Percentiles rank a stretch among this genome's conserved stretches.
Evolutionary conservation across 345 rosid species (phyloP).

Genomic region (Conringia planisiliqua): DNA sequence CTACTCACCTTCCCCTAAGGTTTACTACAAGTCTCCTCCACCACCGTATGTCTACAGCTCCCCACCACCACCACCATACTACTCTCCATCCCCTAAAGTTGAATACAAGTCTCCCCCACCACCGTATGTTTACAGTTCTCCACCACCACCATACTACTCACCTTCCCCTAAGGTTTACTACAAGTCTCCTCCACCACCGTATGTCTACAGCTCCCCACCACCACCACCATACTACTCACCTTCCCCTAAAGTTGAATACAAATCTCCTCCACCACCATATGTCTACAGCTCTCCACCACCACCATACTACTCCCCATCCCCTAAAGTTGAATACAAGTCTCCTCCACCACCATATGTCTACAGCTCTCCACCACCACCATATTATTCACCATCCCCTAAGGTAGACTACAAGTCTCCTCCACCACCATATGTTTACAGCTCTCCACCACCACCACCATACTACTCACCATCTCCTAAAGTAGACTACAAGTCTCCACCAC

Average conservation of each 20-base stretch:
- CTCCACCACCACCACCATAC: not conserved
- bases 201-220: conserved; percentile 7
- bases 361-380: not conserved
- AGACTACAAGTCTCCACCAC: not conserved
- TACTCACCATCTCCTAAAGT: not conserved
- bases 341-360: not conserved
- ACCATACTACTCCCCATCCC: too few relatives aligned
- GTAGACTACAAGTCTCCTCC: not conserved
- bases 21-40: not conserved
- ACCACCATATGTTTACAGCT: not conserved
- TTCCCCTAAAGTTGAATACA: not conserved
- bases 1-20: not conserved
- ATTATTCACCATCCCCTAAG: not conserved
- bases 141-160: not conserved
- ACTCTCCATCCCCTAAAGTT: not conserved
- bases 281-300: not conserved
- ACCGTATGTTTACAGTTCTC: not conserved
- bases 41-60: not conserved
- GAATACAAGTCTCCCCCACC: not conserved
- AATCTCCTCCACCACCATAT: not conserved
- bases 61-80: not conserved
- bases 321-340: not conserved
- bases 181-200: conserved; percentile 22
- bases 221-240: not conserved
- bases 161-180: not conserved